Evolutionary conservation across 257 asterid genomes (phyloP).

Genomic region (Knoxia roxburghii): DNA sequence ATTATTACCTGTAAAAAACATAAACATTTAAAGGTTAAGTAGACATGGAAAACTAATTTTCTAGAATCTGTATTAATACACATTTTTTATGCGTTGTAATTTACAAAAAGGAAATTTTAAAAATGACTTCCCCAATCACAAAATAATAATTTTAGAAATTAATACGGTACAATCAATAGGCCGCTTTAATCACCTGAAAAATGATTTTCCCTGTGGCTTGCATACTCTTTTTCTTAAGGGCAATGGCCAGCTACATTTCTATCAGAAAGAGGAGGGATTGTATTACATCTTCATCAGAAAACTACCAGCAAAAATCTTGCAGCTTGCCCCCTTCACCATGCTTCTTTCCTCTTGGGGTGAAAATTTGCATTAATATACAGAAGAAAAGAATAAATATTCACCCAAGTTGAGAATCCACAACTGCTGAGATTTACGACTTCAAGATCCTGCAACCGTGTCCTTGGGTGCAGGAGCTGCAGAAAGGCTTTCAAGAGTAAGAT

Average conservation of each 20-base stretch:
- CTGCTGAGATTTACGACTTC: constrained; percentile 23
- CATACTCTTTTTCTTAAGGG: background rate
- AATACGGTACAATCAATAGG: too few species aligned
- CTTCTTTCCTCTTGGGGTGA: constrained; percentile 3
- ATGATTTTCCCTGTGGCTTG: too few species aligned
- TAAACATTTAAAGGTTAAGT: too few species aligned
- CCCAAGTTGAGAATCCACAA: background rate
- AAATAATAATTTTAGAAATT: too few species aligned
- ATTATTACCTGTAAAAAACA: too few species aligned
- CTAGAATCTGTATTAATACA: too few species aligned
- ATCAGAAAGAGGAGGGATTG: constrained; percentile 3
- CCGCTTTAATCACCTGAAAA: too few species aligned
- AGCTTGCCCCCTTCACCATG: constrained; percentile 10
- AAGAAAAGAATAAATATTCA: constrained; percentile 12
- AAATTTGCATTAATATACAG: constrained; percentile 19
- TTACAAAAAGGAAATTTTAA: too few species aligned
- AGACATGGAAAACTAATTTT: too few species aligned
- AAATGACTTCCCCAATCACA: too few species aligned
- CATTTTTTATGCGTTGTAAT: too few species aligned
- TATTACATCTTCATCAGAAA: constrained; percentile 13
- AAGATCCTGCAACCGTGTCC: constrained; percentile 39
- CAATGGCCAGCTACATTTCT: background rate
- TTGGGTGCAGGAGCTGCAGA: constrained; percentile 41
- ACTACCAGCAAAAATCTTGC: constrained; percentile 7
- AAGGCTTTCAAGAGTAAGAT: constrained; percentile 43